These are phyloP conservation scores for Aspergillus candidus DNA, from an alignment of 2,329 filamentous ascomycete species.

Conservation along the genomic window DNA sequence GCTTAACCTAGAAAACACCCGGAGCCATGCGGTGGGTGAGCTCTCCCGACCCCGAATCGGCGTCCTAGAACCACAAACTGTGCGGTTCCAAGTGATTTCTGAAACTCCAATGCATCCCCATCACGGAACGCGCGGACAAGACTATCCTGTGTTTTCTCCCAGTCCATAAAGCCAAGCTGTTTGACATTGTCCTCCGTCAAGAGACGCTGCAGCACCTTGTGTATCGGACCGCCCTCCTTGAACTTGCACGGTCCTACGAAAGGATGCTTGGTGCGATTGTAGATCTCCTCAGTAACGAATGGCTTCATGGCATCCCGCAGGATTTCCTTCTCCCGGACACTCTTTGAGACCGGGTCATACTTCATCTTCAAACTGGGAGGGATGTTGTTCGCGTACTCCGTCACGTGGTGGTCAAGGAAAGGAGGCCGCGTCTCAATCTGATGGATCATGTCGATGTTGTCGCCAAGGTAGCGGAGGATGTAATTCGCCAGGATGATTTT, in stretches of 20 bases:
- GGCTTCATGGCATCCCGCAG: constrained; percentile 47
- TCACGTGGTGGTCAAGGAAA: constrained; percentile 29
- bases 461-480: constrained; percentile 14
- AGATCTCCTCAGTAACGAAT: constrained; percentile 49
- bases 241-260: constrained; percentile 45
- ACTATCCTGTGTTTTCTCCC: constrained; percentile 27
- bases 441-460: constrained; percentile 22
- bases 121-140: constrained; percentile 38
- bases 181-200: constrained; percentile 35
- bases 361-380: constrained; percentile 19
- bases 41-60: constrained; percentile 39
- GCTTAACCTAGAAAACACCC: too few relatives aligned
- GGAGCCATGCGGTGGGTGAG: constrained; percentile 1
- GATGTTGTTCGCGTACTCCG: constrained; percentile 22
- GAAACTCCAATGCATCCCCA: constrained; percentile 29
- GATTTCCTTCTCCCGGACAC: constrained; percentile 46
- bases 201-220: constrained; percentile 24
- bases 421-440: constrained; percentile 25
- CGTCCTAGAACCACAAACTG: constrained; percentile 43
- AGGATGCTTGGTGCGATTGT: constrained; percentile 46
- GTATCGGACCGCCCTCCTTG: constrained; percentile 39
- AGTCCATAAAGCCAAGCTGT: constrained; percentile 39
- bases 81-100: constrained; percentile 34
- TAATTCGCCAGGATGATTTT: constrained; percentile 18
- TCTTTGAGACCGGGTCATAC: constrained; percentile 8